Conservation (phyloP, 176 grass and related monocot genomes). For the Themeda triandra region DNA sequence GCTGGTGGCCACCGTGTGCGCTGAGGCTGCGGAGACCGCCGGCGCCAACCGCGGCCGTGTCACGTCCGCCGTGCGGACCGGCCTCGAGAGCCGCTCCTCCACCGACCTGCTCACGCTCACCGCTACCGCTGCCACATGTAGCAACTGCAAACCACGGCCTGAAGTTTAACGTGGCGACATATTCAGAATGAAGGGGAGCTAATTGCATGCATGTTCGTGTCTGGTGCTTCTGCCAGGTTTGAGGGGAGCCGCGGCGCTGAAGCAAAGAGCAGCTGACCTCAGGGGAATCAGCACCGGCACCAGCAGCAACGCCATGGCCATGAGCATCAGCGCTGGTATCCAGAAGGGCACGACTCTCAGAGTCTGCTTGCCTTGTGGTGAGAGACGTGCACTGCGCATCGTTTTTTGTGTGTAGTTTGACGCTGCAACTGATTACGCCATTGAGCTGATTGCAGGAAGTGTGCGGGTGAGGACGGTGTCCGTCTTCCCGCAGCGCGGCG, state of each 20-base stretch:
- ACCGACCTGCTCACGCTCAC: conserved; percentile 63
- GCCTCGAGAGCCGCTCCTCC: conserved; percentile 53
- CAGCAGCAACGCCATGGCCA: conserved; percentile 22
- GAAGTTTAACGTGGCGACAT: neutral
- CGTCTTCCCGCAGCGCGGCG: conserved; percentile 35
- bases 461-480: conserved; percentile 55
- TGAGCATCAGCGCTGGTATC: conserved; percentile 51
- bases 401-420: neutral
- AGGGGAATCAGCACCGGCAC: conserved; percentile 17
- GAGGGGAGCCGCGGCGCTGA: conserved; percentile 65
- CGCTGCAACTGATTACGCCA: neutral
- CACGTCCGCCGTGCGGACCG: conserved; percentile 53
- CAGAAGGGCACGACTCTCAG: conserved; percentile 59
- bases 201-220: neutral
- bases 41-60: conserved; percentile 47
- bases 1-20: conserved; percentile 86
- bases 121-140: conserved; percentile 81
- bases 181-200: neutral
- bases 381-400: neutral
- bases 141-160: neutral
- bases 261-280: conserved; percentile 52
- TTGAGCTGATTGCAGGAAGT: conserved; percentile 43
- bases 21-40: conserved; percentile 65
- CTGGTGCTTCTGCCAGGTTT: conserved; percentile 36
- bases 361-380: conserved; percentile 67